Evolutionary conservation across 768 basidiomycete genomes (phyloP).

Genomic region (Podaxis sp.): DNA sequence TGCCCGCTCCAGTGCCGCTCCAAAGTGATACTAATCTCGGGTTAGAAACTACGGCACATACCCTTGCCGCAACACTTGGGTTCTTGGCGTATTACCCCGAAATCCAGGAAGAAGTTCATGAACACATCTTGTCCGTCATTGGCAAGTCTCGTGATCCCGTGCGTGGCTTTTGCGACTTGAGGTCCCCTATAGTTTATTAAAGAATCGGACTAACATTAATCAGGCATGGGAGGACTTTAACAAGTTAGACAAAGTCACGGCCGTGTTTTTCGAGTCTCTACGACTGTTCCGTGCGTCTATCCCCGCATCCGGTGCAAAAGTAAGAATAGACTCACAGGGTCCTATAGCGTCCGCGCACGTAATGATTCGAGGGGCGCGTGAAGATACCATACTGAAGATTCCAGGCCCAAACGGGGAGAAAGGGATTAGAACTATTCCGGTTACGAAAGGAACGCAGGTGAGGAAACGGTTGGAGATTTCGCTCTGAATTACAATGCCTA

Average conservation of each 20-base stretch:
- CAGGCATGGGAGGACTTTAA: slow-evolving; percentile 41
- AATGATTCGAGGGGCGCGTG: slow-evolving; percentile 41
- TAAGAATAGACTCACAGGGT: neutral
- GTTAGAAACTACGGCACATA: slow-evolving; percentile 51
- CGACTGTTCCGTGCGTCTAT: slow-evolving; percentile 44
- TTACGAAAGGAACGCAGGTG: slow-evolving; percentile 40
- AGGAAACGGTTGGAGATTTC: slow-evolving; percentile 6
- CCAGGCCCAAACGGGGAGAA: slow-evolving; percentile 42
- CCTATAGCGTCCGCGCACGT: slow-evolving; percentile 38
- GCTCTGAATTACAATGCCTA: neutral
- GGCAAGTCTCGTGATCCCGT: slow-evolving; percentile 33
- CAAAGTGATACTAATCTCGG: neutral
- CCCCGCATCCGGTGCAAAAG: neutral
- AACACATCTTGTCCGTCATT: slow-evolving; percentile 42
- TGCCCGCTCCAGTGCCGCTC: slow-evolving; percentile 2
- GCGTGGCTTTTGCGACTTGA: slow-evolving; percentile 8
- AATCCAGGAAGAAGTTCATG: slow-evolving; percentile 46
- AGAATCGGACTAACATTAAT: neutral
- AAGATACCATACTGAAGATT: slow-evolving; percentile 41
- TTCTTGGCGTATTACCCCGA: slow-evolving; percentile 45
- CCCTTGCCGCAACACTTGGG: slow-evolving; percentile 46
- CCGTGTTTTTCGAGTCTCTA: slow-evolving; percentile 43
- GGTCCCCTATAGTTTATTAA: neutral
- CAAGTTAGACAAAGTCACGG: slow-evolving; percentile 41
- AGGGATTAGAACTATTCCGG: slow-evolving; percentile 33